Base-by-base conservation (phyloP, 1,139 yeast genomes). In the Scheffersomyces titani region DNA sequence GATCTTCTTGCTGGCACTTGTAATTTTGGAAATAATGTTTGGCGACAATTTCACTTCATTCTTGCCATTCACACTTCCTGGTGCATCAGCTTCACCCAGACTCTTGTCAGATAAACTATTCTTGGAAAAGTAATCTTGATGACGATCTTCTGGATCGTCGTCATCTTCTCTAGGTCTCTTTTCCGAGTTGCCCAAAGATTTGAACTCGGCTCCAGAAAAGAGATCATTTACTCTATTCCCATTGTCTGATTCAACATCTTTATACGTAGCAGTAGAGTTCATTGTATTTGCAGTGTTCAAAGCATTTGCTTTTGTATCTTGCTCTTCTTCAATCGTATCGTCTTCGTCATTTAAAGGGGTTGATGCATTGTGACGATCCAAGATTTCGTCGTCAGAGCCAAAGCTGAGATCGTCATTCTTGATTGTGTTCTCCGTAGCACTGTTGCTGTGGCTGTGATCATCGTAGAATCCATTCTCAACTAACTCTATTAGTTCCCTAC, bases 401-500 rank as follows among this genome's bases (percentile, higher is more conserved):
- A 65, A 57, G 51, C 67, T 64, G n/a, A 66, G 56, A 20, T 65
- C 65, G 11, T 20, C 53, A 19, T 51, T 51, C 20, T 45, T 47
- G 48, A 51, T 44, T 3, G 44, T 22, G 13, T 51, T 45, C 3
- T 44, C 47, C 3, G 44, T 45, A 6, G 21, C n/a, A 5, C 47
- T 49, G 36, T 44, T 50, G 30, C 6, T 44, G 24, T 36, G 36
- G 50, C 45, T 22, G 20, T 47, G n/a, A 19, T 61, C 59, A 47
- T 66, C 70, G 56, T 65, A 65, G 55, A 68, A 69, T 11, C 64
- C 65, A 51, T 66, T 65, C 49, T 70, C 76, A 48, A 72, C 75
- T 58, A 63, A 67, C 55, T 65, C 74, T 60, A 67, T 69, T 61
- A 69, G 76, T 63, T 61, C 77, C 51, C 56, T 65, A 52, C 74